Base-by-base conservation (phyloP, 495 filamentous ascomycete genomes). In the Hypoxylon crocopeplum region DNA sequence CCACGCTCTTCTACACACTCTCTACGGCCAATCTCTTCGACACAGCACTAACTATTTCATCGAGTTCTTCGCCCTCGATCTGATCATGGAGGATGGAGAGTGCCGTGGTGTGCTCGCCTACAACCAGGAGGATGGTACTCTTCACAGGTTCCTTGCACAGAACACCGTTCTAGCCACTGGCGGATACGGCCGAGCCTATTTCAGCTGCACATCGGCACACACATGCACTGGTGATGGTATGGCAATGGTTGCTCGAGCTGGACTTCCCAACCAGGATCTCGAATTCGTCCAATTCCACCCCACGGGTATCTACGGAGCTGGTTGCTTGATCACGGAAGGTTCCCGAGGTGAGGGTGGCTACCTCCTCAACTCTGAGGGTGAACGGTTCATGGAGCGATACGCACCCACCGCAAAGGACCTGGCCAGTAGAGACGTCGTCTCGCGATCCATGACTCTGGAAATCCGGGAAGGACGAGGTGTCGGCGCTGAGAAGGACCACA, bases 201-300 rank as follows among this genome's bases (percentile, higher is more conserved):
- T 98, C 86, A 90, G 86, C 72, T 98, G 93, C 76, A 98, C 93
- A 24, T 96, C 92, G 40, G 93, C 93, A 47, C 93, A 98, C 79
- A 98, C 93, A 62, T 97, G 93, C 77, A 98, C 93, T 56, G 93
- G 93, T 83, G 93, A 98, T 70, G 93, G 93, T 75, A 96, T 93
- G 89, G 94, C 93, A 58, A 96, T 97, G 94, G 94, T 96, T 71
- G 88, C 94, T 62, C 91, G 94, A 76, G 94, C 94, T 51, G 94
- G 94, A 72, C 89, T 98, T 27, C 94, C 94, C 48, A 96, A 97
- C 82, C 94, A 98, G 80, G 94, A 98, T 84, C 83, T 98, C 68
- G 94, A 98, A 77, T 98, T 98, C 79, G 94, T 98, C 62, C 94
- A 98, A 80, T 98, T 98, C 86, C 94, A 98, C 77, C 94, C 94